Evolutionary conservation across 148 eudicot species (phyloP).

Genomic region (Suaeda aralocaspica): DNA sequence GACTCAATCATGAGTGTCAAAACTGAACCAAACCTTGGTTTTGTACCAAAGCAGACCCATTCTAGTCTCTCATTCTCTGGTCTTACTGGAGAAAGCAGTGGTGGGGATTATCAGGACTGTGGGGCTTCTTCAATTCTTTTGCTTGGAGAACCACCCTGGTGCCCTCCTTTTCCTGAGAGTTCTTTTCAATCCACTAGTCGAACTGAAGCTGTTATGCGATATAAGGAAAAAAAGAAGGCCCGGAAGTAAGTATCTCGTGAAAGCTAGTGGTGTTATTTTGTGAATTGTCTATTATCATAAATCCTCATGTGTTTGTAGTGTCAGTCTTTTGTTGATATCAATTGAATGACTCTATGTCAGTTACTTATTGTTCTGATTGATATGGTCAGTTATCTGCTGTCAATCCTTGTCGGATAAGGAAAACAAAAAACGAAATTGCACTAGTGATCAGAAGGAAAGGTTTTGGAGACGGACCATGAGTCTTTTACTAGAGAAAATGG

Average conservation of each 20-base stretch:
- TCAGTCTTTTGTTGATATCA: not conserved
- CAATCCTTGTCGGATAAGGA: not conserved
- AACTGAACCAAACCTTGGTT: slow-evolving; percentile 54
- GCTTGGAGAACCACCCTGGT: slow-evolving; percentile 88
- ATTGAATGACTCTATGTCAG: not conserved
- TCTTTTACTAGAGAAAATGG: too few species aligned
- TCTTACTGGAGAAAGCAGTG: slow-evolving; percentile 63
- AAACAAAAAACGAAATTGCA: not conserved
- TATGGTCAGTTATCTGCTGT: not conserved
- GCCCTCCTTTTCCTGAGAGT: slow-evolving; percentile 50
- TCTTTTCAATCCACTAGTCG: slow-evolving; percentile 47
- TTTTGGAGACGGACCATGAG: not conserved
- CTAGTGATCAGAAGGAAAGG: not conserved
- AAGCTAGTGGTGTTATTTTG: not conserved
- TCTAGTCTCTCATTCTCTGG: slow-evolving; percentile 71
- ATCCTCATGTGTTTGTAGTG: slow-evolving; percentile 4
- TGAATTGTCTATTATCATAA: not conserved
- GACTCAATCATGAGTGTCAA: slow-evolving; percentile 52
- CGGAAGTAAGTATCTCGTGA: slow-evolving; percentile 66
- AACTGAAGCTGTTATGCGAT: slow-evolving; percentile 80
- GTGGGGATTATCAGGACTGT: slow-evolving; percentile 87
- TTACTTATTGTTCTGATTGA: not conserved
- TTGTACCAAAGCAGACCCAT: slow-evolving; percentile 48
- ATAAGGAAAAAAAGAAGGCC: slow-evolving; percentile 88
- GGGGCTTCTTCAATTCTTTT: slow-evolving; percentile 70